A percentile compares a stretch with the other conserved stretches of the same genome.
Evolutionary conservation across 2,329 filamentous ascomycete genomes (phyloP).

Genomic region (Alternaria consortialis): DNA sequence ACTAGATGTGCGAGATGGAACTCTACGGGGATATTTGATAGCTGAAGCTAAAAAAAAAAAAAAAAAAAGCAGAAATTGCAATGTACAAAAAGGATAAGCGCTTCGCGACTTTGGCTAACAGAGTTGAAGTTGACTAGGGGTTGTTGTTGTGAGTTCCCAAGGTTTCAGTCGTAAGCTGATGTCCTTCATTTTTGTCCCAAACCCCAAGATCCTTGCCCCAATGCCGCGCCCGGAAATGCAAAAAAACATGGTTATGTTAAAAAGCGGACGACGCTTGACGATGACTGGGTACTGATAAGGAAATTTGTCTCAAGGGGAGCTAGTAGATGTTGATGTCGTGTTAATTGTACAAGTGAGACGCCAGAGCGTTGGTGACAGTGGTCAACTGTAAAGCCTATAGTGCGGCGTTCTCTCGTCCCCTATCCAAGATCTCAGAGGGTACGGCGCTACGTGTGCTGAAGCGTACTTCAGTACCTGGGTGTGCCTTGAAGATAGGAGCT

Average conservation of each 20-base stretch:
- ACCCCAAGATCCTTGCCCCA: not conserved
- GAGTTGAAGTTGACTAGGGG: not conserved
- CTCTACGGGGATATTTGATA: slow-evolving; percentile 1
- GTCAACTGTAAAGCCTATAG: slow-evolving; percentile 13
- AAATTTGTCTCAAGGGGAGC: not conserved
- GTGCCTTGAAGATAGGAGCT: slow-evolving; percentile 53
- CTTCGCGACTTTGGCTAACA: not conserved
- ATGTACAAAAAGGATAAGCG: slow-evolving; percentile 1
- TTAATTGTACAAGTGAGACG: not conserved
- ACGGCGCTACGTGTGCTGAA: slow-evolving; percentile 51
- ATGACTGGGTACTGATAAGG: slow-evolving; percentile 10
- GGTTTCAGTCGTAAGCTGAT: not conserved
- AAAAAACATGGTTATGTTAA: slow-evolving; percentile 4
- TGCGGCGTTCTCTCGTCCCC: slow-evolving; percentile 34
- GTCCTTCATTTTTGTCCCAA: not conserved
- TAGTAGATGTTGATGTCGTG: not conserved
- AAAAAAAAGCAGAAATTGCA: not conserved
- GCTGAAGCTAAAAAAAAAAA: not conserved
- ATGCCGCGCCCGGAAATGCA: slow-evolving; percentile 6
- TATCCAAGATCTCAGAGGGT: slow-evolving; percentile 51
- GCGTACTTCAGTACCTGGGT: slow-evolving; percentile 52
- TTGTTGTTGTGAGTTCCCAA: not conserved
- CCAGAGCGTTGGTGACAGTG: not conserved
- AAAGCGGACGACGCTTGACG: slow-evolving; percentile 2
- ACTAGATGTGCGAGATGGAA: not conserved